phyloP scores from a whole-genome alignment of 2,329 filamentous ascomycete genomes.

The Epichloe gansuensis region DNA sequence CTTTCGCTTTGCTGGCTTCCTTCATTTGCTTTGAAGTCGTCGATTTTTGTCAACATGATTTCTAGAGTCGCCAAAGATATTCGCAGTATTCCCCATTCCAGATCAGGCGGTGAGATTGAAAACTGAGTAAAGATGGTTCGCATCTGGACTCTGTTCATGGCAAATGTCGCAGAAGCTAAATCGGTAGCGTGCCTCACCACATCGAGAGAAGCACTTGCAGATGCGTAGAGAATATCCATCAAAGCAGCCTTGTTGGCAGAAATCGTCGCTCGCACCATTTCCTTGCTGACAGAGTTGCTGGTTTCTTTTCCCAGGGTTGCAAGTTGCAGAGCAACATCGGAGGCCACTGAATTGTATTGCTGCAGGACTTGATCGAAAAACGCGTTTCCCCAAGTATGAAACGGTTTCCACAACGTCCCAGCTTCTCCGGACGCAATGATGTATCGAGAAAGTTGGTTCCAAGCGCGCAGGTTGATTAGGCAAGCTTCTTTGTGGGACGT shows the following conservation, averaged over 20 bases:
- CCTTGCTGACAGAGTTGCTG: slow-evolving; percentile 29
- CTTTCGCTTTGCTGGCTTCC: slow-evolving; percentile 27
- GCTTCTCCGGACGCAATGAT: slow-evolving; percentile 35
- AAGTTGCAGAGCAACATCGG: slow-evolving; percentile 45
- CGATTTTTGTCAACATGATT: slow-evolving; percentile 33
- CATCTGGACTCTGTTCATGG: slow-evolving; percentile 37
- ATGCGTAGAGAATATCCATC: slow-evolving; percentile 39
- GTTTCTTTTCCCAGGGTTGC: slow-evolving; percentile 34
- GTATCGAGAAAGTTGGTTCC: slow-evolving; percentile 50
- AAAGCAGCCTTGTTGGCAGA: slow-evolving; percentile 39
- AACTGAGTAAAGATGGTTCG: slow-evolving; percentile 40
- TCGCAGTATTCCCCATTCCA: slow-evolving; percentile 37
- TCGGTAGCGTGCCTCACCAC: slow-evolving; percentile 35
- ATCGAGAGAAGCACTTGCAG: slow-evolving; percentile 36
- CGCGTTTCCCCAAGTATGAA: slow-evolving; percentile 38
- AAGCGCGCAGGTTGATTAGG: slow-evolving; percentile 50
- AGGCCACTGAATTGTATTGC: slow-evolving; percentile 44
- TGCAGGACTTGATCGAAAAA: slow-evolving; percentile 45
- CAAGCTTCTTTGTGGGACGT: slow-evolving; percentile 56
- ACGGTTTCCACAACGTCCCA: slow-evolving; percentile 36
- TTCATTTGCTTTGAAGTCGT: slow-evolving; percentile 26
- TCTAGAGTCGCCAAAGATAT: slow-evolving; percentile 34
- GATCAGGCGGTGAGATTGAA: slow-evolving; percentile 26
- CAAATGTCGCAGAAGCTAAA: slow-evolving; percentile 35
- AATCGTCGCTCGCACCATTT: slow-evolving; percentile 37